A percentile compares a stretch with the other conserved stretches of the same genome.
These are phyloP conservation scores for Pseudogymnoascus sp. DNA, from an alignment of 2,329 filamentous ascomycete species.

Conservation along the genomic window DNA sequence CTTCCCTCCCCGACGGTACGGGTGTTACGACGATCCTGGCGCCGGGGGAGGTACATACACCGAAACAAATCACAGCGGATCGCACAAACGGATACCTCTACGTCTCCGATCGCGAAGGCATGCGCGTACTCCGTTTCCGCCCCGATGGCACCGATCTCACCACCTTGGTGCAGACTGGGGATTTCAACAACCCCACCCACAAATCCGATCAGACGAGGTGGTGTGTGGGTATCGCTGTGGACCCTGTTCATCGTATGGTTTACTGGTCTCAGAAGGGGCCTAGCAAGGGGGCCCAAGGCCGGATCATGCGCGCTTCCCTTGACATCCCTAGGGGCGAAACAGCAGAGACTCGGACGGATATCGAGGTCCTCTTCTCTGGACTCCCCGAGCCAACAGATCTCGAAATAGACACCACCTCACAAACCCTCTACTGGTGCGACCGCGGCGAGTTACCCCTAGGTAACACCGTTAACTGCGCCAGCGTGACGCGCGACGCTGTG, in stretches of 20 bases:
- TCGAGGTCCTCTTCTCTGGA: slow-evolving; percentile 31
- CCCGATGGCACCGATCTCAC: slow-evolving; percentile 37
- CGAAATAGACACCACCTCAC: slow-evolving; percentile 42
- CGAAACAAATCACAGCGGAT: slow-evolving; percentile 36
- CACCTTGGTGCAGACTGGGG: slow-evolving; percentile 25
- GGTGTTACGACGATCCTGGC: slow-evolving; percentile 40
- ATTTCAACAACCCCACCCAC: slow-evolving; percentile 14
- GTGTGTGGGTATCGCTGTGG: slow-evolving; percentile 31
- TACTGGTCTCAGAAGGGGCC: slow-evolving; percentile 58
- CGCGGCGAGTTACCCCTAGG: slow-evolving; percentile 51
- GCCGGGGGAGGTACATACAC: slow-evolving; percentile 42
- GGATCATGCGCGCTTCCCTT: slow-evolving; percentile 47
- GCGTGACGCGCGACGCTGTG: neutral
- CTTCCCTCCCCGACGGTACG: slow-evolving; percentile 40
- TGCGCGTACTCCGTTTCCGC: slow-evolving; percentile 36
- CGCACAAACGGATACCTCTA: slow-evolving; percentile 30
- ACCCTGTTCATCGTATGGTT: slow-evolving; percentile 35
- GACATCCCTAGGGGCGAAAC: slow-evolving; percentile 31
- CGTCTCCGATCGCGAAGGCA: slow-evolving; percentile 41
- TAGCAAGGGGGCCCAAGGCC: slow-evolving; percentile 44
- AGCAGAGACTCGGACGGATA: slow-evolving; percentile 15
- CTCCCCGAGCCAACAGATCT: slow-evolving; percentile 54
- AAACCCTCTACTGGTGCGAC: slow-evolving; percentile 54
- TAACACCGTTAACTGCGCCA: slow-evolving; percentile 44
- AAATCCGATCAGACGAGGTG: slow-evolving; percentile 13